Evolutionary conservation across 805 yeast genomes (phyloP).

Genomic region (Candida montana): DNA sequence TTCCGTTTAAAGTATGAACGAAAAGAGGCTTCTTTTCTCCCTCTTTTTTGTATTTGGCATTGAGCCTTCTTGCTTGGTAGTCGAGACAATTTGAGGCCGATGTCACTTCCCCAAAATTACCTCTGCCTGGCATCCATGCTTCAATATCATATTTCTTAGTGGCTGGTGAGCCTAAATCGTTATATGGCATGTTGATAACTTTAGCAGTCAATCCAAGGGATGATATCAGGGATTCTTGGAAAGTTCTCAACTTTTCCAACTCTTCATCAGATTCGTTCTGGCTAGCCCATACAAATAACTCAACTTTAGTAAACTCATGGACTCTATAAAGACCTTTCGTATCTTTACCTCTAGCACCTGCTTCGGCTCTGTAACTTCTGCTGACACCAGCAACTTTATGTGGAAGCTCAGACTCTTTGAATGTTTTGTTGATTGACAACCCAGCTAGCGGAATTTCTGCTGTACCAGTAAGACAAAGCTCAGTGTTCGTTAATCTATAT

Average conservation of each 20-base stretch:
- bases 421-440: conserved; percentile 47
- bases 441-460: conserved; percentile 96
- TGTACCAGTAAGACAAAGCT: conserved; percentile 78
- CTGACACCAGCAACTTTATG: conserved; percentile 70
- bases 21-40: conserved; percentile 35
- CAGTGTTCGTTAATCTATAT: conserved; percentile 52
- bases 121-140: conserved; percentile 98
- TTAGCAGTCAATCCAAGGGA: conserved; percentile 76
- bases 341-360: conserved; percentile 93
- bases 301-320: conserved; percentile 95
- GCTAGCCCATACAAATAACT: conserved; percentile 71
- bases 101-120: conserved; percentile 86
- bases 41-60: conserved; percentile 47
- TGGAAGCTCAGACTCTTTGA: conserved; percentile 43
- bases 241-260: conserved; percentile 52
- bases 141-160: conserved; percentile 88
- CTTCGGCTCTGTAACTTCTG: conserved; percentile 90
- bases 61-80: conserved; percentile 80
- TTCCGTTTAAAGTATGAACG: conserved; percentile 87
- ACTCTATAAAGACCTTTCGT: conserved; percentile 90
- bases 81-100: conserved; percentile 91
- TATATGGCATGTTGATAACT: conserved; percentile 81
- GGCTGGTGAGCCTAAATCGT: conserved; percentile 93
- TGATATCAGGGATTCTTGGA: conserved; percentile 60
- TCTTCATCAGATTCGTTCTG: conserved; percentile 41